Base-by-base conservation (phyloP, 108 stramenopile genomes). In the Parmales sp. region DNA sequence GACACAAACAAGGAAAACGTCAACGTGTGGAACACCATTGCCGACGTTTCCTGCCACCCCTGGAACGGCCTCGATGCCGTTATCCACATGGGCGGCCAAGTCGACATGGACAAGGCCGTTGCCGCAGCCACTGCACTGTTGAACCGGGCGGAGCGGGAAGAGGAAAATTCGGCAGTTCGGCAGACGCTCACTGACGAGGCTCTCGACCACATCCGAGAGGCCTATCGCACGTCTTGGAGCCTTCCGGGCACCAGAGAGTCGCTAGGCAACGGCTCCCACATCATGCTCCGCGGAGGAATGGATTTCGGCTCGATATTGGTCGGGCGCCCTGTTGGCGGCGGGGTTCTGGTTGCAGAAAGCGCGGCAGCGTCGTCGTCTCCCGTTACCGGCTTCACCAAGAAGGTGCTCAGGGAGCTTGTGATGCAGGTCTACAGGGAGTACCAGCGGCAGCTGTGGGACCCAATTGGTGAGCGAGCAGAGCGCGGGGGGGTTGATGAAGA, bases 401-500 rank as follows among this genome's bases (percentile, higher is more conserved):
- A 44, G 38, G 4, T 19, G 36, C 38, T 39, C 0, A 22, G 65
- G 19, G 16, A 23, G 43, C 41, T 66, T 13, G 41, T 43, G 36
- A 22, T 45, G 65, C 65, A 65, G 38, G 66, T 67, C 37, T 67
- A 48, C 66, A 20, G 66, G 1, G 66, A 67, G 34, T 67, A 67
- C 45, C 66, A 67, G 34, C 45, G 66, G 18, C 66, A 67, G 66
- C 45, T 67, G 34, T 67, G 66, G 66, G 66, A 67, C 45, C 66
- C 54, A 16, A 34, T 34, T 60, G 54, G n/a, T n/a, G n/a, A n/a
- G n/a, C n/a, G n/a, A n/a, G n/a, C n/a, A n/a, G n/a, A n/a, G n/a
- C n/a, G n/a, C n/a, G n/a, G n/a, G n/a, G n/a, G n/a, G n/a, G n/a
- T n/a, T n/a, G n/a, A n/a, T n/a, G n/a, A n/a, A n/a, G n/a, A n/a